Percentiles rank a stretch among this genome's conserved stretches.
phyloP scores from a whole-genome alignment of 148 eudicot genomes.

The Silene latifolia region DNA sequence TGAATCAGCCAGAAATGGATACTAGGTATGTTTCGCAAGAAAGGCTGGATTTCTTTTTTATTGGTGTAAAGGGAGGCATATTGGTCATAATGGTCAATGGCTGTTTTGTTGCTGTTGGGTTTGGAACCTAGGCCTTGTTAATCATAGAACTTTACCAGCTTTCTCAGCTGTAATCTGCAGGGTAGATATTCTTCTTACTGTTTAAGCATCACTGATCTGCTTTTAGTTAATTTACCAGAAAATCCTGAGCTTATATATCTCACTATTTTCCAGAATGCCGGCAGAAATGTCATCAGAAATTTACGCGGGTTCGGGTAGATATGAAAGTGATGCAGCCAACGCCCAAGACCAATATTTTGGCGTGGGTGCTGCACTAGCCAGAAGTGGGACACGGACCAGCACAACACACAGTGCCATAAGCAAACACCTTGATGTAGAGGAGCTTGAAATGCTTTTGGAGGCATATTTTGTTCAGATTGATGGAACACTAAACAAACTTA shows the following conservation, averaged over 20 bases:
- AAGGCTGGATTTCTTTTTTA: too few relatives aligned
- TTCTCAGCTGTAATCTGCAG: too few relatives aligned
- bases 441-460: constrained; percentile 99
- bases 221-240: neutral
- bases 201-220: neutral
- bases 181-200: too few relatives aligned
- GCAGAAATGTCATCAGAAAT: constrained; percentile 53
- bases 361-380: constrained; percentile 38
- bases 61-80: too few relatives aligned
- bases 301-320: constrained; percentile 41
- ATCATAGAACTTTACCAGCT: too few relatives aligned
- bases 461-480: constrained; percentile 98
- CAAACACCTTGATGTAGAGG: constrained; percentile 93
- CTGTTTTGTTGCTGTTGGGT: too few relatives aligned
- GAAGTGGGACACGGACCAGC: constrained; percentile 67
- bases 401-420: constrained; percentile 63
- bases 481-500: constrained; percentile 87
- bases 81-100: too few relatives aligned
- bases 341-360: constrained; percentile 44
- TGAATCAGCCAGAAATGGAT: constrained; percentile 49
- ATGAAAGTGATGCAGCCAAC: constrained; percentile 41
- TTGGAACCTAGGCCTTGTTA: too few relatives aligned
- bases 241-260: constrained; percentile 3
- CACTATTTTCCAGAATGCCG: constrained; percentile 38
- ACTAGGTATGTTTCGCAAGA: constrained; percentile 39